Base-by-base conservation (phyloP, 805 yeast species). In the Candida mattraensis region DNA sequence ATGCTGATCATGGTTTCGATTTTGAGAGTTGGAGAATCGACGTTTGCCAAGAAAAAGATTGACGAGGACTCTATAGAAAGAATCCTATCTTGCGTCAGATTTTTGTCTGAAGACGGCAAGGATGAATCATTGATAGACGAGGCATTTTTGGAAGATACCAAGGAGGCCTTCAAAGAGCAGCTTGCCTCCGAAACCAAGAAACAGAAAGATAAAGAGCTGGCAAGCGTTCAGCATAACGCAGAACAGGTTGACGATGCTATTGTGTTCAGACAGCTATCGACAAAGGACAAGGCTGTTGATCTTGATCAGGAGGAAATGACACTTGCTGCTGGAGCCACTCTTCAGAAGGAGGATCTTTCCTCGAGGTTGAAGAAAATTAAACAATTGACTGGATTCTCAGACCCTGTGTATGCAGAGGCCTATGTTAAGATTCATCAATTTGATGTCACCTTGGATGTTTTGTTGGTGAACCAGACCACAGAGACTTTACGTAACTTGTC, bases 41-140 rank as follows among this genome's bases (percentile, higher is more conserved):
- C 73, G 12, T 67, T 72, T 38, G 91, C 78, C 16, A 71, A 78
- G 44, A 80, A 82, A 56, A 77, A 78, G 52, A 88, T 91, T 45
- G 97, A 93, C 57, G 99, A 93, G 66, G 99, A 94, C 64, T 86
- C 97, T 3, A 78, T 84, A n/a, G 99, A 93, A 66, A 79, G 98
- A 67, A 82, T 93, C 38, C 69, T 88, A 61, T 72, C 91, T n/a
- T 89, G 91, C 58, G 77, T 93, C 51, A 80, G 85, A 50, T 78
- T 84, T 40, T 72, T 94, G 50, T 72, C 83, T 36, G 91, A 83
- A 44, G 81, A 79, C 24, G 70, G 76, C 39, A 69, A 70, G 34
- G 60, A 67, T 34, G 76, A 76, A 40, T 55, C 56, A 28, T 48
- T 62, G 27, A 48, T 69, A 12, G 57, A 74, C 42, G 80, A 82